Conservation (phyloP, 2,329 filamentous ascomycete genomes). For the Aureobasidium sp. region DNA sequence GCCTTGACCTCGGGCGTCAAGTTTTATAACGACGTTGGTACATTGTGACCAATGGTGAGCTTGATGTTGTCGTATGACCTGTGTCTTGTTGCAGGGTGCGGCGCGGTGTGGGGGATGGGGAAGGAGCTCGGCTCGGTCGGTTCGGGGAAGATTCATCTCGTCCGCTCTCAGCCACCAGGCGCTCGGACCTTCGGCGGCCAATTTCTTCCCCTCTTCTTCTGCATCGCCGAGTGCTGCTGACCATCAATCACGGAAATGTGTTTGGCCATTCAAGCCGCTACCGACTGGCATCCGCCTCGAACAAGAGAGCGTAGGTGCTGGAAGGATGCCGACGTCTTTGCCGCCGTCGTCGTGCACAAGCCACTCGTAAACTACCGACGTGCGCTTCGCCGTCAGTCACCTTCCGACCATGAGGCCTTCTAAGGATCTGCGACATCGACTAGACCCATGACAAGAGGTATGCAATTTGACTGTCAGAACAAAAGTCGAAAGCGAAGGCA, state of each 20-base stretch:
- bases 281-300: background rate
- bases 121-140: constrained; percentile 6
- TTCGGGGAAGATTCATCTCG: constrained; percentile 1
- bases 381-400: too few species aligned
- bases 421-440: too few species aligned
- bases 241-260: background rate
- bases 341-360: too few species aligned
- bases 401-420: too few species aligned
- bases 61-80: constrained; percentile 2
- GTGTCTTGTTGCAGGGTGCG: background rate
- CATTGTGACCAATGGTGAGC: background rate
- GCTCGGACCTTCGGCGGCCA: background rate
- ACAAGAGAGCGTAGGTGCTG: too few species aligned
- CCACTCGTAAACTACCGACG: too few species aligned
- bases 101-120: background rate
- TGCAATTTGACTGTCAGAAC: too few species aligned
- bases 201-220: background rate
- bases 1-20: background rate
- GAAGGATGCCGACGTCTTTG: too few species aligned
- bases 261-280: background rate
- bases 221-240: background rate
- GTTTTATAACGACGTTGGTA: constrained; percentile 1
- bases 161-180: background rate
- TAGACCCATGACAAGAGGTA: too few species aligned
- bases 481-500: too few species aligned